These are phyloP conservation scores for Phytophthora pistaciae DNA, from an alignment of 352 stramenopile genomes.

Conservation along the genomic window DNA sequence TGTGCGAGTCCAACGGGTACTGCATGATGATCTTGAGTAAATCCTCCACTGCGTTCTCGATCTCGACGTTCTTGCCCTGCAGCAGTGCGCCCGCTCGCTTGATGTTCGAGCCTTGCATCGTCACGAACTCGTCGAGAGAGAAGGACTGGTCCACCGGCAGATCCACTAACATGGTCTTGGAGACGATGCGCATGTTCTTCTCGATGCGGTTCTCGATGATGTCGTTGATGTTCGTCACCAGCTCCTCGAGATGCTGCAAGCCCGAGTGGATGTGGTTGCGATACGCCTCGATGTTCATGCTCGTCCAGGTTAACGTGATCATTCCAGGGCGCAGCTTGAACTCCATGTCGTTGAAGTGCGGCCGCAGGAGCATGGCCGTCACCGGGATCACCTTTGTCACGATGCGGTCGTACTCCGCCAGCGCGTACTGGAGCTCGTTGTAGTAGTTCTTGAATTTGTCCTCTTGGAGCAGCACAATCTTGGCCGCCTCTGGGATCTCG, in stretches of 20 bases:
- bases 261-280: conserved; percentile 94
- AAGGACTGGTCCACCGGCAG: conserved; percentile 97
- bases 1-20: conserved; percentile 96
- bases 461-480: conserved; percentile 98
- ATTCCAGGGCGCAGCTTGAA: conserved; percentile 98
- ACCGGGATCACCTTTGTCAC: conserved; percentile 98
- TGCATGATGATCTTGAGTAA: conserved; percentile 96
- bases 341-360: conserved; percentile 99
- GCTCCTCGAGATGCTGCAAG: conserved; percentile 96
- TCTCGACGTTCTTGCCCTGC: conserved; percentile 98
- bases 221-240: conserved; percentile 99
- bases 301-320: conserved; percentile 99
- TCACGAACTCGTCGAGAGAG: conserved; percentile 98
- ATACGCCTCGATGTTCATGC: conserved; percentile 99
- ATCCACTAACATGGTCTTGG: conserved; percentile 97
- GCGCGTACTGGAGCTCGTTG: conserved; percentile 97
- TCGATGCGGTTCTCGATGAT: conserved; percentile 99
- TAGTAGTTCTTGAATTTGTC: conserved; percentile 99
- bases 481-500: conserved; percentile 97
- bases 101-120: conserved; percentile 97
- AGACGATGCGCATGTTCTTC: conserved; percentile 99
- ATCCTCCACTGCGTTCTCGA: conserved; percentile 98
- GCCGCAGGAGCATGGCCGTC: conserved; percentile 95
- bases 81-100: conserved; percentile 91
- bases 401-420: conserved; percentile 98